Conservation (phyloP, 2,329 filamentous ascomycete genomes). For the Balansia obtecta region DNA sequence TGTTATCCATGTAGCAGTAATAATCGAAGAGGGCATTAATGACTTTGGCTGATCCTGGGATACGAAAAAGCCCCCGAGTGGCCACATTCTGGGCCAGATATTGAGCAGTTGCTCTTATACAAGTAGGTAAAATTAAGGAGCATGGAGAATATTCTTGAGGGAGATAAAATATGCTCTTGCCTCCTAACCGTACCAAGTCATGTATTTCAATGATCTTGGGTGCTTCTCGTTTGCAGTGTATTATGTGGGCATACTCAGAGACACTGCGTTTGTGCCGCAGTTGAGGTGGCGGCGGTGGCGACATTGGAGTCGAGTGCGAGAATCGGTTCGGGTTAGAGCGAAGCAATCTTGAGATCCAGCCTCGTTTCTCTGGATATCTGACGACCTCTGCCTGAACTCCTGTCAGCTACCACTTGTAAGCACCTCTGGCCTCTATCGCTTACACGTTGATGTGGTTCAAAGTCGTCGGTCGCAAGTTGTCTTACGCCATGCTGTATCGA, state of each 20-base stretch:
- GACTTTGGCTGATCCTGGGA: conserved; percentile 44
- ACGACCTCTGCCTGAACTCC: conserved; percentile 10
- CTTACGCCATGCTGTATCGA: conserved; percentile 39
- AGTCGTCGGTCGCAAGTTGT: conserved; percentile 23
- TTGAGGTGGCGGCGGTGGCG: conserved; percentile 7
- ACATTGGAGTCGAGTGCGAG: conserved; percentile 4
- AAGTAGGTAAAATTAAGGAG: conserved; percentile 48
- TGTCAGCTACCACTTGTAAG: background rate
- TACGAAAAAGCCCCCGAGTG: conserved; percentile 49
- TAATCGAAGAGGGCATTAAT: conserved; percentile 51
- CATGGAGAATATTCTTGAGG: conserved; percentile 45
- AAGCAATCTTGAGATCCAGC: conserved; percentile 27
- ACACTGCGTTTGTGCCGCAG: conserved; percentile 37
- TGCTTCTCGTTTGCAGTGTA: conserved; percentile 29
- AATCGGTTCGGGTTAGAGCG: conserved; percentile 10
- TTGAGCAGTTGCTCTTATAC: conserved; percentile 53
- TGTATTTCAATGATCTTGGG: conserved; percentile 40
- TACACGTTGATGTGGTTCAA: conserved; percentile 20
- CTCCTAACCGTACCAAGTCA: conserved; percentile 49
- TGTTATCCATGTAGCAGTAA: conserved; percentile 39
- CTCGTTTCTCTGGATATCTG: conserved; percentile 17
- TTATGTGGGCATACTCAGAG: conserved; percentile 39
- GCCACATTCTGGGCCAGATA: conserved; percentile 44
- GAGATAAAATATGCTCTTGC: conserved; percentile 48
- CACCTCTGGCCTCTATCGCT: conserved; percentile 9